Evolutionary conservation across 495 filamentous ascomycete genomes (phyloP).

Genomic region (Viridothelium virens): DNA sequence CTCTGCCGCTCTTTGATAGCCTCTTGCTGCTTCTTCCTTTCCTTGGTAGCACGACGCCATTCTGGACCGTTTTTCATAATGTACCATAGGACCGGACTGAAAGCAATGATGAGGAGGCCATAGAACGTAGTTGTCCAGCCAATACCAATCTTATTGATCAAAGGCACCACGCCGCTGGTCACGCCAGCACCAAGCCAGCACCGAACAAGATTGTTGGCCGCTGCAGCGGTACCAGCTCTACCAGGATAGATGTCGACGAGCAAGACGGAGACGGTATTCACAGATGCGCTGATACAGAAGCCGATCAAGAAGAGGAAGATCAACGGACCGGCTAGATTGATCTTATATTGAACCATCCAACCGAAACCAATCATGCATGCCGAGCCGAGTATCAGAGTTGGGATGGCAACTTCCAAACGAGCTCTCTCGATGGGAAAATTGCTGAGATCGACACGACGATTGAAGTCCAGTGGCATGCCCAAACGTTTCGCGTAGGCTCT

Average conservation of each 20-base stretch:
- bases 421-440: conserved; percentile 41
- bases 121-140: conserved; percentile 67
- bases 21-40: neutral
- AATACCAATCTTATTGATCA: conserved; percentile 56
- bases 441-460: conserved; percentile 33
- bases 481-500: neutral
- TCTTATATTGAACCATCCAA: conserved; percentile 35
- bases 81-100: conserved; percentile 46
- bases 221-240: conserved; percentile 57
- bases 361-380: conserved; percentile 39
- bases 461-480: neutral
- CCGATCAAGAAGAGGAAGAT: conserved; percentile 40
- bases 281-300: conserved; percentile 24
- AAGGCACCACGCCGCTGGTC: conserved; percentile 56
- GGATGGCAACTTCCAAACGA: conserved; percentile 35
- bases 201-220: conserved; percentile 61
- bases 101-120: conserved; percentile 45
- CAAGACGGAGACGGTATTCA: conserved; percentile 48
- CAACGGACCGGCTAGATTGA: conserved; percentile 35
- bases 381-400: conserved; percentile 35
- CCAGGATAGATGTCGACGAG: conserved; percentile 60
- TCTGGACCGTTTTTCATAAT: conserved; percentile 40
- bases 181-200: conserved; percentile 61
- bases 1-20: conserved; percentile 2
- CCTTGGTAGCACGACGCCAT: conserved; percentile 34